A percentile compares a stretch with the other conserved stretches of the same genome.
These are phyloP conservation scores for Basidiobolus heterosporus DNA, from an alignment of 371 early-diverging fungal genomes.

Conservation along the genomic window DNA sequence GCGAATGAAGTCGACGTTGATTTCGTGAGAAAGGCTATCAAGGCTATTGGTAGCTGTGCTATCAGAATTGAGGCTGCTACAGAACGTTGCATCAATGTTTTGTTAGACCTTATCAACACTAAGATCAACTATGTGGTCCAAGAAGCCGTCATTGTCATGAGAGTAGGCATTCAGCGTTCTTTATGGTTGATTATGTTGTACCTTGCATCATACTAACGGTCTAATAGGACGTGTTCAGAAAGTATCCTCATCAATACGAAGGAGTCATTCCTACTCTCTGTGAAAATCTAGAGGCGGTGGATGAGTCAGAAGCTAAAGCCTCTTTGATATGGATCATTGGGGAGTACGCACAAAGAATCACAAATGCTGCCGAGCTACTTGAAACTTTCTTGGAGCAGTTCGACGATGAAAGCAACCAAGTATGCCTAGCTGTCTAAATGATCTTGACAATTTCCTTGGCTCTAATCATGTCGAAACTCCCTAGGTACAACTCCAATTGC, in stretches of 20 bases:
- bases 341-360: conserved; percentile 84
- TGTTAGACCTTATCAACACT: conserved; percentile 73
- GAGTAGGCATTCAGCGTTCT: conserved; percentile 15
- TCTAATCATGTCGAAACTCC: not conserved
- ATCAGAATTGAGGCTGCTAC: conserved; percentile 72
- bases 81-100: conserved; percentile 66
- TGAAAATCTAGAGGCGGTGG: conserved; percentile 73
- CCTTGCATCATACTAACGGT: not conserved
- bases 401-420: conserved; percentile 41
- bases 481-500: conserved; percentile 66
- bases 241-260: conserved; percentile 88
- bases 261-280: conserved; percentile 70
- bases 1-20: conserved; percentile 88
- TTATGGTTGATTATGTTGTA: too few relatives aligned
- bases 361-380: conserved; percentile 71
- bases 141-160: conserved; percentile 82
- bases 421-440: not conserved
- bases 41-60: conserved; percentile 83
- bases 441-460: not conserved
- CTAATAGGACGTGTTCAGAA: conserved; percentile 73
- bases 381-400: conserved; percentile 67
- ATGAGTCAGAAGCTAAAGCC: conserved; percentile 89
- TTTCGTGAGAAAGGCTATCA: conserved; percentile 83
- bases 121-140: conserved; percentile 88
- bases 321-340: conserved; percentile 95